Evolutionary conservation across 2,329 filamentous ascomycete genomes (phyloP), one percentile per base, ranked within the genome.

Genomic region (Dendrostoma leiphaemia): DNA sequence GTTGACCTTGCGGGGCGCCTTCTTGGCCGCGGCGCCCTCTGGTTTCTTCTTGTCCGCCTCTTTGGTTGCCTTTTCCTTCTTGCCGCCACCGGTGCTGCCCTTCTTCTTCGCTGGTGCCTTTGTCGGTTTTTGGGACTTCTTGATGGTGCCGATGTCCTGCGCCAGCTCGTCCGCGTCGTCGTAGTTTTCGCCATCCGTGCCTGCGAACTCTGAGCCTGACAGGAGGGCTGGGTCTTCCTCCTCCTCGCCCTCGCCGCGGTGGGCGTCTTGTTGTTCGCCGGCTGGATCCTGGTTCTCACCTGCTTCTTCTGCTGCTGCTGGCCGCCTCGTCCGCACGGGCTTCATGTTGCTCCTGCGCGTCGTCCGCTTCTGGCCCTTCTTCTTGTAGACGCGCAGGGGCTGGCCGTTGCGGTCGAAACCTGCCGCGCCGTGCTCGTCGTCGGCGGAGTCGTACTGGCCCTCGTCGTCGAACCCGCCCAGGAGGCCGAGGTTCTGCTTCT

Each of bases 321-420:
- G 76, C 34, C 83, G 77, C 63, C 78, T 80, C 6, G 67, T 65
- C 52, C 74, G 67, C 1, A 71, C 78, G 2, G 82, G 83, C 58
- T 73, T 77, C 74, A 88, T 89, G 56, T 85, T 91, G 52, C 82
- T 78, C 45, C 79, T 75, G 58, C 85, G 78, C 3, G 90, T 93
- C 52, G 89, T 90, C 57, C 90, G 79, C 75, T 94, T 94, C 67
- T 89, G 81, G 0, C 89, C 89, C 74, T 89, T 90, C 80, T 94
- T 94, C 77, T 92, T 93, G 75, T 81, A 93, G 1, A 82, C 70
- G 51, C 78, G 82, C 34, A 84, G 67, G 2, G 84, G 84, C 58
- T 81, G 76, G 2, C 84, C 84, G 62, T 83, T 72, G n/a, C 74
- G 75, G 49, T 75, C 82, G 12, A 79, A 53, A 19, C 61, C 59